Evolutionary conservation across 352 stramenopile species (phyloP).

Genomic region (Phytopythium litorale): DNA sequence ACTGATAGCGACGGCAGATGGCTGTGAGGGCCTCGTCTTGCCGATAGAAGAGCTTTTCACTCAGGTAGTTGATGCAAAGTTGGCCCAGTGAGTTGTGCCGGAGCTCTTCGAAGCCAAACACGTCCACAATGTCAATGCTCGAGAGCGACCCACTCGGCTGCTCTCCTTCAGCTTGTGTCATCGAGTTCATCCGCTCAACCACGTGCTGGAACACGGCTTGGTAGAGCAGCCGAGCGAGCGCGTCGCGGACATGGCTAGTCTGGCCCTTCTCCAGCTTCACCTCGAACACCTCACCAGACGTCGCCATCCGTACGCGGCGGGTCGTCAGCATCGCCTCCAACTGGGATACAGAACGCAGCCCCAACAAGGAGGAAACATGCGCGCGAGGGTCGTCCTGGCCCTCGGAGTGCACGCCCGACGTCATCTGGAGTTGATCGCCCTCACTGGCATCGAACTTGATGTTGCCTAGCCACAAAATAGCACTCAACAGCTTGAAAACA

Average conservation of each 20-base stretch:
- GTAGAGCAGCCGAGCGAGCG: constrained; percentile 59
- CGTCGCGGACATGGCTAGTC: constrained; percentile 41
- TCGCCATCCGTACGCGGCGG: constrained; percentile 34
- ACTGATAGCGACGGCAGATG: constrained; percentile 6
- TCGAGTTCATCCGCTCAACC: constrained; percentile 41
- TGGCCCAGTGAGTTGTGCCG: constrained; percentile 67
- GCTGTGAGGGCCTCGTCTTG: constrained; percentile 29
- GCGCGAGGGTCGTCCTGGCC: constrained; percentile 7
- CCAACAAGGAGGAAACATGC: constrained; percentile 33
- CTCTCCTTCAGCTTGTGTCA: constrained; percentile 11
- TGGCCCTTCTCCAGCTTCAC: constrained; percentile 44
- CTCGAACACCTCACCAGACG: constrained; percentile 52
- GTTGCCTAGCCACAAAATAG: constrained; percentile 72
- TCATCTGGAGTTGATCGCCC: constrained; percentile 13
- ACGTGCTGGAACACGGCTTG: constrained; percentile 45
- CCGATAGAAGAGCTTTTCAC: constrained; percentile 61
- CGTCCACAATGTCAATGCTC: constrained; percentile 54
- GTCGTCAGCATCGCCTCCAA: constrained; percentile 47
- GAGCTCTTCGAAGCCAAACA: constrained; percentile 80
- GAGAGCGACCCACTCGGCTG: background rate
- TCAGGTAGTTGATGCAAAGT: constrained; percentile 81
- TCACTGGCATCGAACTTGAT: constrained; percentile 35
- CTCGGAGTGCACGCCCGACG: constrained; percentile 6
- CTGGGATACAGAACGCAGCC: constrained; percentile 17
- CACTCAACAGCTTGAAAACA: constrained; percentile 62